These are phyloP conservation scores for Trifolium subterraneum DNA, from an alignment of 306 rosid species.

Conservation along the genomic window DNA sequence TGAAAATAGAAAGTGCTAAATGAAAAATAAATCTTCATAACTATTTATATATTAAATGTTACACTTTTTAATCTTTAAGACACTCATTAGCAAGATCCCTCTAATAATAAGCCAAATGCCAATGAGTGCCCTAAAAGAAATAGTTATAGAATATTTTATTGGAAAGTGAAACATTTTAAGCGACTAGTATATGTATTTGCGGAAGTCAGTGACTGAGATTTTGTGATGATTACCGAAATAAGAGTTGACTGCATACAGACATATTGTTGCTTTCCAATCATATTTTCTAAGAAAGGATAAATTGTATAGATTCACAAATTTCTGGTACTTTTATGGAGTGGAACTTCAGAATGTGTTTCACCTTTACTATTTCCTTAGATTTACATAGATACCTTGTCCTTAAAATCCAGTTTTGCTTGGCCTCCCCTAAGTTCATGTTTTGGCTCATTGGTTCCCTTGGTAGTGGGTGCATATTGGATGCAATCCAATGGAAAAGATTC, in stretches of 20 bases:
- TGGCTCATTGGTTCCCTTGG: background rate
- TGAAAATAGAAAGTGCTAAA: background rate
- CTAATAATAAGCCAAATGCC: background rate
- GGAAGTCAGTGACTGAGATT: background rate
- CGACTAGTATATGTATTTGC: background rate
- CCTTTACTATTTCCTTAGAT: background rate
- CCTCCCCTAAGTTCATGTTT: background rate
- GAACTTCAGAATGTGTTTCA: background rate
- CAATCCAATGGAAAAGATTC: background rate
- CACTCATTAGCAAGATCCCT: conserved; percentile 1
- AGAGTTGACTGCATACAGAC: background rate
- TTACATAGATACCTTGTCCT: background rate
- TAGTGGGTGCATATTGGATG: background rate
- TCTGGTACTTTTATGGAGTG: background rate
- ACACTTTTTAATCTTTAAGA: background rate
- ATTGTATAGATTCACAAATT: background rate
- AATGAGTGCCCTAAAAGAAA: background rate
- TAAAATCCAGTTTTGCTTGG: conserved; percentile 3
- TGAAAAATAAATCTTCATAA: background rate
- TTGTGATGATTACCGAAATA: background rate
- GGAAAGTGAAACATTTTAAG: background rate
- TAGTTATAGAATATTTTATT: background rate
- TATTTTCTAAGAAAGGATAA: conserved; percentile 5
- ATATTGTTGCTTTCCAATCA: background rate
- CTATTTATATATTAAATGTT: background rate